Evolutionary conservation across 352 stramenopile species (phyloP), one percentile per base, ranked within the genome.

Genomic region (Pythium aristosporum): DNA sequence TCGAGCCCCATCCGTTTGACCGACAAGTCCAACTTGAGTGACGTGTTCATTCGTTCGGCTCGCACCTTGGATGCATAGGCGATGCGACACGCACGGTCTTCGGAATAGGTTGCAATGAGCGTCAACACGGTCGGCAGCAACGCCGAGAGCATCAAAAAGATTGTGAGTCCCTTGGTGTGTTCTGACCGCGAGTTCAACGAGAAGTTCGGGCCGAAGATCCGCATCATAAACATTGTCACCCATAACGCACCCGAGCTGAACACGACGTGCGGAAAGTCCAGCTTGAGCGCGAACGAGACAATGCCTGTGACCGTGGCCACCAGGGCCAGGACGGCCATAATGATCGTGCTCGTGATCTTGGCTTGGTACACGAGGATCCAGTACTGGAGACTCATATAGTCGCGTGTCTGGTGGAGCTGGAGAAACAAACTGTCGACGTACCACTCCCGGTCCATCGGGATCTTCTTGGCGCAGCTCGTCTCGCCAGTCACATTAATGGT

Each of bases 31-130:
- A 91, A 61, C 53, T 92, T 94, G 6, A 94, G 68, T 41, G 82
- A 85, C 51, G 83, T 94, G 63, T 94, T 94, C 56, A 94, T 86
- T 7, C 85, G 79, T 48, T 94, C 82, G 0, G 82, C 85, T 54
- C 79, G 79, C 12, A 91, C 69, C 72, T 91, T 89, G 1, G 79
- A 89, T 1, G 79, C 81, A 56, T 91, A 94, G 7, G 82, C 82
- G 47, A 89, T 82, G 0, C 85, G 76, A 1, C 78, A 71, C 2
- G 80, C 79, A 37, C 85, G 80, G 56, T 94, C 85, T 68, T 91
- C 80, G 3, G 82, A 88, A 48, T 94, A 92, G 28, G 81, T 92
- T 8, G 85, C 82, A 54, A 87, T 78, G 10, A 94, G 64, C 18
- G 79, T 82, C 46, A 90, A 76, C 16, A 75, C 75, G 4, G 81